Base-by-base conservation (phyloP, 2,329 filamentous ascomycete species). In the Exophiala calicioides region DNA sequence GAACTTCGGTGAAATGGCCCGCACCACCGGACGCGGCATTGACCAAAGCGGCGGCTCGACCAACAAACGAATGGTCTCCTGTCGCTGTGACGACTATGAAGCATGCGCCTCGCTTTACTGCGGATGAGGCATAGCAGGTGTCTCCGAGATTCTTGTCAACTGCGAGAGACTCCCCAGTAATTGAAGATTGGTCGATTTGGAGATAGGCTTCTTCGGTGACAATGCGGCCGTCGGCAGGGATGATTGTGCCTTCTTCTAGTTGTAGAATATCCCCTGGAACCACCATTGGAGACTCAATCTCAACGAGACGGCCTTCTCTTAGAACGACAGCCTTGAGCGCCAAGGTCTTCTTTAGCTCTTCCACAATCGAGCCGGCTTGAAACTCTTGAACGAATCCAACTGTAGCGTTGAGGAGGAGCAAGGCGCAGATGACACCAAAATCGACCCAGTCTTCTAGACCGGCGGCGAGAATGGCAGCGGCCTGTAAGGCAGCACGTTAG, bases 301-400 rank as follows among this genome's bases (percentile, higher is more conserved):
- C 88, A 68, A 82, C 79, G 52, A 90, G 78, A 47, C 78, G 76
- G 53, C 84, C 86, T 65, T 91, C 86, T 76, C 90, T 87, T 65
- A 93, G 80, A 59, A 94, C 88, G 33, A 88, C 83, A 65, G 89
- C 88, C 78, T 90, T 93, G 38, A 94, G 80, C 47, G 89, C 89
- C 29, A 94, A 80, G 44, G 86, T 91, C 75, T 93, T 90, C 77
- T 94, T 94, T 63, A 95, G 73, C 67, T 93, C 88, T 37, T 91
- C 88, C 71, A 95, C 88, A 56, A 94, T 93, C 45, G 86, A 90
- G 65, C 87, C 89, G 53, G 89, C 89, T 71, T 94, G 88, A 71
- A 79, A 94, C 72, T 95, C 89, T 68, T 95, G 89, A 50, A 90
- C 75, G 71, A 94, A 95, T 72, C 89, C 88, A 55, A 95, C 89